Evolutionary conservation across 306 rosid genomes (phyloP), one percentile per base, ranked within the genome.

Genomic region (Coriaria nepalensis): DNA sequence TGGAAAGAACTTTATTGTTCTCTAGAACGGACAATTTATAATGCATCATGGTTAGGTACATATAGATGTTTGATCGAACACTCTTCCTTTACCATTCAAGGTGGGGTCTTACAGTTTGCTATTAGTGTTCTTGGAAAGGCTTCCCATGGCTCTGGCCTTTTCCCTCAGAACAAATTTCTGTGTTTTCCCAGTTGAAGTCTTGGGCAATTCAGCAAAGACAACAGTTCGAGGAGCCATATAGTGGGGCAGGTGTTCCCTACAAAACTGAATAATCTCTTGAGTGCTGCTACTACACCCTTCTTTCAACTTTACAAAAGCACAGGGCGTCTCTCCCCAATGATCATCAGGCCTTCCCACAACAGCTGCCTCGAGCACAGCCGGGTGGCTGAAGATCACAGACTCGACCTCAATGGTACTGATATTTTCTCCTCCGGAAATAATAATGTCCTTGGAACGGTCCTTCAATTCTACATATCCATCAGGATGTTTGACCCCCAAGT

Each of bases 361-460:
- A 41, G 93, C 93, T 12, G 80, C 94, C 49, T 88, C 94, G 11
- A 70, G 59, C 64, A 88, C 73, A 12, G 78, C 77, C 6, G 94
- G 94, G 64, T 88, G 94, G 33, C 68, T 44, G 49, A 48, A 80
- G 45, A 88, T 69, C 53, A 78, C 69, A 7, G 88, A 78, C 70
- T 88, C 96, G 56, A 88, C 64, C 52, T 88, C 94, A 55, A 88
- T 80, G 4, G 96, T 47, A 78, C 96, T 88, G 6, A 88, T 81
- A n/a, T 83, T 80, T 68, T 80, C 94, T 14, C 93, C 96, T 13
- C 96, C 94, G 0, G 94, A 83, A 13, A 88, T 88, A 50, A 88
- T 88, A 13, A 88, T 76, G 55, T 88, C 96, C 77, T 83, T 83
- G 0, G 80, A 76, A 2, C 93, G 83, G 46, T 88, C 97, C 71